Evolutionary conservation across 179 eudicot genomes (phyloP), one percentile per base, ranked within the genome.

Genomic region (Pouteria campechiana): DNA sequence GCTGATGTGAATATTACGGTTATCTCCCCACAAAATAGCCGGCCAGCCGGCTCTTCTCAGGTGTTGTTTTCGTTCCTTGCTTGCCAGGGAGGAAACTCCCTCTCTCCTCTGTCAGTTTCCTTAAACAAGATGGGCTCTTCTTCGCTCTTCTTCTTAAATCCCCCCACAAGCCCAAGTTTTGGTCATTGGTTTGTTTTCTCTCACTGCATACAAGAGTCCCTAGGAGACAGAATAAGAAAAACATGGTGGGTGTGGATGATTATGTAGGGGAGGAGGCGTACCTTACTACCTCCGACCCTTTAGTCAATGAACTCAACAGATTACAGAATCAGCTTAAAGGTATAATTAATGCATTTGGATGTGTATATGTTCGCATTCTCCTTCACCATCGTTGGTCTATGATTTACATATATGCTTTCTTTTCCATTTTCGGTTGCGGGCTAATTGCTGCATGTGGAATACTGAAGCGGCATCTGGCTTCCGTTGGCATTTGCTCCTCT

Each of bases 241-340:
- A 29, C 44, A 65, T 70, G 79, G 19, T 48, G 55, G 63, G 65
- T 18, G 34, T 58, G 15, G 63, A 64, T 12, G 70, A 57, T 28
- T 31, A 57, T 47, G 52, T 35, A 6, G 54, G 56, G 54, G 62
- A 60, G 18, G 44, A 44, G 14, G 39, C 57, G 29, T 25, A 58
- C 34, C 51, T 73, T 53, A 25, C 68, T 69, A 74, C 68, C 48
- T 55, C 77, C 2, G 78, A 77, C 57, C 88, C 94, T 39, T 13
- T 82, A 46, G 74, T 73, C 25, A 61, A 73, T 8, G 94, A 87
- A 69, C 81, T 82, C 57, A 70, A 70, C 46, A 74, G 65, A 20
- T 53, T 87, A 55, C 93, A 78, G 37, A 72, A 80, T 65, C 75
- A 66, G 36, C 81, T 92, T 66, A 77, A 65, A 79, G 99, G 99